Conservation (phyloP, 2,329 filamentous ascomycete genomes). For the Microcyclospora pomicola region DNA sequence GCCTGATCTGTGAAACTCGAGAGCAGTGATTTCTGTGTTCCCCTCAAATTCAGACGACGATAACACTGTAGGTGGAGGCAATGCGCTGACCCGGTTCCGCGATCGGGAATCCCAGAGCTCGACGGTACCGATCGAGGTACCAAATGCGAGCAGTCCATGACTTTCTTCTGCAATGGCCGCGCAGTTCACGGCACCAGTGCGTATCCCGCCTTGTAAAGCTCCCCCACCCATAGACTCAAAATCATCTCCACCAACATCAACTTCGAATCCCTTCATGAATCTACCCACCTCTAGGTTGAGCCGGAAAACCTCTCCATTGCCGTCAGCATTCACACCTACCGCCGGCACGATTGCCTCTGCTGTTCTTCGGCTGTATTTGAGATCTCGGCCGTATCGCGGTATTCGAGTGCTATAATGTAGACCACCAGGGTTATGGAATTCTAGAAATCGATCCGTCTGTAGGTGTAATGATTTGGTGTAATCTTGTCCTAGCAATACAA, state of each 20-base stretch:
- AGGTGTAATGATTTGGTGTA: conserved; percentile 91
- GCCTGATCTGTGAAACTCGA: conserved; percentile 75
- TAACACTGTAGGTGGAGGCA: conserved; percentile 39
- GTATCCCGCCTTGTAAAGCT: conserved; percentile 73
- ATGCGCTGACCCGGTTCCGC: conserved; percentile 63
- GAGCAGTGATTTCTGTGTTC: conserved; percentile 59
- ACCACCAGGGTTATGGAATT: conserved; percentile 82
- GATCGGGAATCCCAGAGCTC: conserved; percentile 93
- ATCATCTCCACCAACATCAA: conserved; percentile 81
- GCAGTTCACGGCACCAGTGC: conserved; percentile 73
- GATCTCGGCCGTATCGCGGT: conserved; percentile 80
- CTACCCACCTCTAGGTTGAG: conserved; percentile 83
- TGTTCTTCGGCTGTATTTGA: conserved; percentile 68
- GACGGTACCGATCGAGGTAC: conserved; percentile 86
- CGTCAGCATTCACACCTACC: conserved; percentile 74
- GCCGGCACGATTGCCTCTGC: conserved; percentile 78
- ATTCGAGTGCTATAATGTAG: conserved; percentile 82
- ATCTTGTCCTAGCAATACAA: conserved; percentile 74
- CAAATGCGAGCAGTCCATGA: conserved; percentile 84
- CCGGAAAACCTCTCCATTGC: conserved; percentile 81
- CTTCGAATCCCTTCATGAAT: conserved; percentile 87
- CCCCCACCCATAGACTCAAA: conserved; percentile 50
- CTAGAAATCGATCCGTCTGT: conserved; percentile 78
- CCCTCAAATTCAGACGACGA: conserved; percentile 16
- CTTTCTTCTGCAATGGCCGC: conserved; percentile 76